These are phyloP conservation scores for Choiromyces venosus DNA, from an alignment of 495 filamentous ascomycete species.

Conservation along the genomic window DNA sequence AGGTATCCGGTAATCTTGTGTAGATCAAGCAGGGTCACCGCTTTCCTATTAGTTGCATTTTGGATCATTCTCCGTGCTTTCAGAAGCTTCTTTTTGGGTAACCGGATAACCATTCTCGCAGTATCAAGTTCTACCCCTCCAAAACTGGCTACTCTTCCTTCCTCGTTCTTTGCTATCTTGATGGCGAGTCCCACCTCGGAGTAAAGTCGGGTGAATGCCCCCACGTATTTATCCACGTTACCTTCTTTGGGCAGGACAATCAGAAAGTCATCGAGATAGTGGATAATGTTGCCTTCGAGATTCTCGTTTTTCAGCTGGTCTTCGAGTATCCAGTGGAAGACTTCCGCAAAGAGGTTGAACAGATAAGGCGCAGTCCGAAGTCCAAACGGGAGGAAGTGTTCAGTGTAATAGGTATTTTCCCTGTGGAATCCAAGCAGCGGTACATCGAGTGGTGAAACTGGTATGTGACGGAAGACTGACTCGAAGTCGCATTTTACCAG, in stretches of 20 bases:
- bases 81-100: neutral
- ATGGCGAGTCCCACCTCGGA: neutral
- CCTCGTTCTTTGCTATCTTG: neutral
- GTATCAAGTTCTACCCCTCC: neutral
- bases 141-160: neutral
- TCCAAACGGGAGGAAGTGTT: slow-evolving; percentile 21
- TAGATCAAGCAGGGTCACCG: too few relatives aligned
- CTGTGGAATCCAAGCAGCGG: slow-evolving; percentile 15
- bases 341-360: slow-evolving; percentile 17
- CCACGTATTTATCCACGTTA: neutral
- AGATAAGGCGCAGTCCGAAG: slow-evolving; percentile 7
- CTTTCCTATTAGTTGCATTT: too few relatives aligned
- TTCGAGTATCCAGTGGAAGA: slow-evolving; percentile 16
- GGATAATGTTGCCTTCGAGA: neutral
- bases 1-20: too few relatives aligned
- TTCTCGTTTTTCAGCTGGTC: neutral
- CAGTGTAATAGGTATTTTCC: neutral
- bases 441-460: slow-evolving; percentile 7
- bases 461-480: slow-evolving; percentile 17
- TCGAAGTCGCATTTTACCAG: slow-evolving; percentile 15
- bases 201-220: neutral
- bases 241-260: neutral
- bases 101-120: neutral
- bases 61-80: neutral
- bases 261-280: slow-evolving; percentile 23